phyloP scores from a whole-genome alignment of 495 filamentous ascomycete genomes.

The Parathielavia hyrcaniae region DNA sequence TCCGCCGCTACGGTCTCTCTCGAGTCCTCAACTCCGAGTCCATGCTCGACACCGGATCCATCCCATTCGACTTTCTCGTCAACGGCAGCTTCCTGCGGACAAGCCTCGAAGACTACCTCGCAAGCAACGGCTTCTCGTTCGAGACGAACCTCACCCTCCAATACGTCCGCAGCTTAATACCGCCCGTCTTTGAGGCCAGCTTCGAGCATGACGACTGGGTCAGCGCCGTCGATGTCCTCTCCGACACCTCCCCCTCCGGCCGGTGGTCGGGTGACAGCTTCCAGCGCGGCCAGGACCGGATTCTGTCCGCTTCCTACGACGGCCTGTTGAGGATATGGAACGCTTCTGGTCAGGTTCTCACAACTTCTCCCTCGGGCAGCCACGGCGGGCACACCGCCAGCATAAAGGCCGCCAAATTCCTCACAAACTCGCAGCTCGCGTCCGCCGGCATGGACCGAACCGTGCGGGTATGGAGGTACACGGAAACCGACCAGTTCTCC shows the following conservation, averaged over 20 bases:
- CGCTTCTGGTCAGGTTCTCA: conserved; percentile 68
- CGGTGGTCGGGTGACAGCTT: conserved; percentile 45
- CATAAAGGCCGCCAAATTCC: conserved; percentile 73
- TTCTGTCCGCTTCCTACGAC: conserved; percentile 87
- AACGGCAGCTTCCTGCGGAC: conserved; percentile 85
- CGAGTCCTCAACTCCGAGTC: conserved; percentile 80
- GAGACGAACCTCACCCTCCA: conserved; percentile 83
- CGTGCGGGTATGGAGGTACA: conserved; percentile 82
- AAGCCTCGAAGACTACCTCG: conserved; percentile 83
- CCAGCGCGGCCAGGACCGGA: conserved; percentile 47
- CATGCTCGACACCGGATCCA: conserved; percentile 72
- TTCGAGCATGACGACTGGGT: conserved; percentile 98
- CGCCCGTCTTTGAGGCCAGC: conserved; percentile 74
- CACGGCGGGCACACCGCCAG: conserved; percentile 67
- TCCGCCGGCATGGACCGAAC: conserved; percentile 77
- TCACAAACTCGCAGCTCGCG: conserved; percentile 67
- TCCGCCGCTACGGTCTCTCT: conserved; percentile 85
- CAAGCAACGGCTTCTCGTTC: conserved; percentile 73
- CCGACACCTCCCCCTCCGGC: conserved; percentile 55
- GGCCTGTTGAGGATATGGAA: conserved; percentile 85
- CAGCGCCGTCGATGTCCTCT: conserved; percentile 80
- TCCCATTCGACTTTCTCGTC: conserved; percentile 94
- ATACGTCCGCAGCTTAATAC: conserved; percentile 86
- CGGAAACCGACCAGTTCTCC: conserved; percentile 54
- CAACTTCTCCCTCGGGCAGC: conserved; percentile 55